A percentile compares a stretch with the other conserved stretches of the same genome.
phyloP scores from a whole-genome alignment of 2,329 filamentous ascomycete genomes.

The Stachybotrys chartarum region DNA sequence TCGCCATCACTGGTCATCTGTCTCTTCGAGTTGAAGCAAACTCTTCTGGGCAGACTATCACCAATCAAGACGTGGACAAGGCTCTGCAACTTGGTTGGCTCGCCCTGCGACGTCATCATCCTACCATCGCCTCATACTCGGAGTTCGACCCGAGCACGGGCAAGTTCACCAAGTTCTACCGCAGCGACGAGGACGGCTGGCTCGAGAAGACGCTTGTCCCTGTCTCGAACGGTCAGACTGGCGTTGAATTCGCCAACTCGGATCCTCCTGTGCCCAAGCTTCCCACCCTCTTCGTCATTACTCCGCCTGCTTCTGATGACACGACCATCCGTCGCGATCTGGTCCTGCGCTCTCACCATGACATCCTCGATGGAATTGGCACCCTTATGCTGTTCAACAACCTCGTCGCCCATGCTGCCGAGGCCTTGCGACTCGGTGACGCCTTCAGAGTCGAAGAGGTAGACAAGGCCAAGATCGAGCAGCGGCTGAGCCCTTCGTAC shows the following conservation, averaged over 20 bases:
- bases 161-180: conserved; percentile 21
- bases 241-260: conserved; percentile 24
- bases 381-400: conserved; percentile 25
- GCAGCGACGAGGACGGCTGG: conserved; percentile 13
- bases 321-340: conserved; percentile 16
- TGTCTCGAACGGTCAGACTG: conserved; percentile 15
- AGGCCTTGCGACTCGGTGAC: conserved; percentile 10
- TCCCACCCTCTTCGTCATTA: conserved; percentile 25
- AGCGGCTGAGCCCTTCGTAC: conserved; percentile 7
- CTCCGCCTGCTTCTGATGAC: not conserved
- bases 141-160: conserved; percentile 7
- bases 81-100: conserved; percentile 26
- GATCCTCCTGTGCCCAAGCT: conserved; percentile 23
- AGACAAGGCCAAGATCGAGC: conserved; percentile 10
- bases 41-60: not conserved
- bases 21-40: conserved; percentile 15
- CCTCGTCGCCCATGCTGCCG: conserved; percentile 13
- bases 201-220: conserved; percentile 20
- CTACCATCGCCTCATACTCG: conserved; percentile 22
- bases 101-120: conserved; percentile 21
- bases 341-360: conserved; percentile 27
- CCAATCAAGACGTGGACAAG: conserved; percentile 13
- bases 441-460: conserved; percentile 7
- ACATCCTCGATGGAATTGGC: conserved; percentile 32
- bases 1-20: conserved; percentile 32